A percentile compares a stretch with the other conserved stretches of the same genome.
phyloP scores from a whole-genome alignment of 169 alveolate genomes.

The Plasmodium gonderi region DNA sequence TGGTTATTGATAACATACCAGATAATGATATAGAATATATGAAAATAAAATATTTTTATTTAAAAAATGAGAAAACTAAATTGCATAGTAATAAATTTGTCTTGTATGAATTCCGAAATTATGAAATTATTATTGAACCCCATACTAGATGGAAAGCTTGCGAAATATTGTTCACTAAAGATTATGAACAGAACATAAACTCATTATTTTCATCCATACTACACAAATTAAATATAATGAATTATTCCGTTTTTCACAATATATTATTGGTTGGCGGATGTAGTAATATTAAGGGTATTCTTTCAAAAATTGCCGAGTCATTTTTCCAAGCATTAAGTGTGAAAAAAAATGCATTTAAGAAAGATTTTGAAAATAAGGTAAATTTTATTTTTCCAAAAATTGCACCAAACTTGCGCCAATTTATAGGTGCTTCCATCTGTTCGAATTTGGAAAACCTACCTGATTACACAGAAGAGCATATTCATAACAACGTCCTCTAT shows the following conservation, averaged over 20 bases:
- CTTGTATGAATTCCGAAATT: constrained; percentile 31
- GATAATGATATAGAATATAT: constrained; percentile 68
- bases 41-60: constrained; percentile 58
- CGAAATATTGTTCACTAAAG: constrained; percentile 53
- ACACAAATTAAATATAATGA: constrained; percentile 25
- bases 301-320: constrained; percentile 38
- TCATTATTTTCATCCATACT: constrained; percentile 41
- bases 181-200: constrained; percentile 56
- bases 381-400: constrained; percentile 57
- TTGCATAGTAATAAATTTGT: constrained; percentile 19
- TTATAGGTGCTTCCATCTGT: constrained; percentile 68
- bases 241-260: constrained; percentile 39
- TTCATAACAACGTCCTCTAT: constrained; percentile 29
- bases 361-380: constrained; percentile 40
- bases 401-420: constrained; percentile 63
- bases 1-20: constrained; percentile 25
- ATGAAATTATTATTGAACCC: constrained; percentile 36
- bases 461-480: constrained; percentile 37
- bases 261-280: constrained; percentile 67
- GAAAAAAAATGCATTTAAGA: constrained; percentile 6
- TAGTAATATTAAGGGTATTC: constrained; percentile 66
- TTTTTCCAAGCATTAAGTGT: constrained; percentile 21
- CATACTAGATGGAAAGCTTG: constrained; percentile 74
- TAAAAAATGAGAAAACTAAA: constrained; percentile 35
- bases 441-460: constrained; percentile 58